Conservation (phyloP, 768 basidiomycete species). For the Podaxis mareebaensis region DNA sequence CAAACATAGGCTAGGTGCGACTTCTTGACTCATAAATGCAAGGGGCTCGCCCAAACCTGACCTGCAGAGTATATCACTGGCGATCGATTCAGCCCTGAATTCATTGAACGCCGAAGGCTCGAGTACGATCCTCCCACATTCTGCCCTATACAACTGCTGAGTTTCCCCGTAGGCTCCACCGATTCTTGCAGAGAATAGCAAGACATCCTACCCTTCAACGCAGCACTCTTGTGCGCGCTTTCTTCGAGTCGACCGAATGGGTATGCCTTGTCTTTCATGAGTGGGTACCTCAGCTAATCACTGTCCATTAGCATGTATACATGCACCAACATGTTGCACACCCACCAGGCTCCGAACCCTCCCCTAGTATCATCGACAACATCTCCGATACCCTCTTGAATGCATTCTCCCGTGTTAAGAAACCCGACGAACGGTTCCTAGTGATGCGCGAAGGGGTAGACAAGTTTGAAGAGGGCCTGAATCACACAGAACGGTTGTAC, state of each 20-base stretch:
- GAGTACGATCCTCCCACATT: constrained; percentile 58
- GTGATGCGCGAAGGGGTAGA: constrained; percentile 90
- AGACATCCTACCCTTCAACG: constrained; percentile 94
- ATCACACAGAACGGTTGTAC: constrained; percentile 78
- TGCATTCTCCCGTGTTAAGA: constrained; percentile 92
- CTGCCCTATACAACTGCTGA: constrained; percentile 6
- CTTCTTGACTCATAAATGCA: constrained; percentile 1
- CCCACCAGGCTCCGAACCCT: constrained; percentile 81
- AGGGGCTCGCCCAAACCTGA: neutral
- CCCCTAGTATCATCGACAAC: constrained; percentile 86
- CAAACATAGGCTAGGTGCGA: constrained; percentile 92
- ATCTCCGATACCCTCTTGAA: constrained; percentile 95
- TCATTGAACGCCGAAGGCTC: constrained; percentile 88
- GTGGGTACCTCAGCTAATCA: constrained; percentile 13
- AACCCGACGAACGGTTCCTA: constrained; percentile 95
- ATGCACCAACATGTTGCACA: constrained; percentile 97
- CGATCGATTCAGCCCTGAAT: constrained; percentile 95
- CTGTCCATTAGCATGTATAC: constrained; percentile 71
- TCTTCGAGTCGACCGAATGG: constrained; percentile 99
- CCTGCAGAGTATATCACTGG: constrained; percentile 91
- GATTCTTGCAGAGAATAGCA: constrained; percentile 88
- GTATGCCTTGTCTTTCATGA: constrained; percentile 42
- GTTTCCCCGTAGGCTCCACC: constrained; percentile 66
- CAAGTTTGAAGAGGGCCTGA: constrained; percentile 95
- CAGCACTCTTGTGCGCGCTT: constrained; percentile 87